Conservation (phyloP, 768 basidiomycete genomes). For the Podaxis carcinomalis region DNA sequence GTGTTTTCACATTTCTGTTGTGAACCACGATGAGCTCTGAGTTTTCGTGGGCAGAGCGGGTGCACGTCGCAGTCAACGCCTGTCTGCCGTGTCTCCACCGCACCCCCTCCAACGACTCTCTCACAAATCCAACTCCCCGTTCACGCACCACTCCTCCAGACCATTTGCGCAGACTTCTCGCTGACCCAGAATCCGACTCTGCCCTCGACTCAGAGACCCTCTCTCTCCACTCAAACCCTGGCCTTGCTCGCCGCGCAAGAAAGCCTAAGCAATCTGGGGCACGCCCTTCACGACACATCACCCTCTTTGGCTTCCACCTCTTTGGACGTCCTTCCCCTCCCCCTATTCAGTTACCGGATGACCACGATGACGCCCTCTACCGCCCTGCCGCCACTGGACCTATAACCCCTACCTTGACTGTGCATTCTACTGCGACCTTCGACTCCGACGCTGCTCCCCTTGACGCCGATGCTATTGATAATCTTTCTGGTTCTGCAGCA, state of each 20-base stretch:
- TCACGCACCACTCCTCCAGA: conserved; percentile 22
- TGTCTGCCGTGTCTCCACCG: conserved; percentile 14
- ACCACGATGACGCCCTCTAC: conserved; percentile 35
- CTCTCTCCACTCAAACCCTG: conserved; percentile 64
- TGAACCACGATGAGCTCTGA: conserved; percentile 24
- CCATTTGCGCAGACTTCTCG: conserved; percentile 36
- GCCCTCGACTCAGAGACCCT: conserved; percentile 58
- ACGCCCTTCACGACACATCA: conserved; percentile 34
- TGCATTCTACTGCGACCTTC: conserved; percentile 35
- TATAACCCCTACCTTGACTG: not conserved
- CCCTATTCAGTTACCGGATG: conserved; percentile 59
- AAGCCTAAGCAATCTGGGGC: conserved; percentile 19
- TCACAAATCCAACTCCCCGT: conserved; percentile 10
- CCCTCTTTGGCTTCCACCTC: conserved; percentile 61
- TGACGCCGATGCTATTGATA: conserved; percentile 52
- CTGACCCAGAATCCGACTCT: conserved; percentile 4
- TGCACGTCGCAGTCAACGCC: conserved; percentile 54
- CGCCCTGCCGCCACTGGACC: not conserved
- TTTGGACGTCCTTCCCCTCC: conserved; percentile 48
- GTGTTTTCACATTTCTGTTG: not conserved
- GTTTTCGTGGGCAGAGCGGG: conserved; percentile 58
- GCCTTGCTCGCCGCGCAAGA: conserved; percentile 9
- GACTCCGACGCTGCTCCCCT: conserved; percentile 72
- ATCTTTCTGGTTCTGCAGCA: conserved; percentile 37
- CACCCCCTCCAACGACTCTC: conserved; percentile 20